These are phyloP conservation scores for Ceriops zippeliana DNA, from an alignment of 345 rosid genomes.

Conservation along the genomic window DNA sequence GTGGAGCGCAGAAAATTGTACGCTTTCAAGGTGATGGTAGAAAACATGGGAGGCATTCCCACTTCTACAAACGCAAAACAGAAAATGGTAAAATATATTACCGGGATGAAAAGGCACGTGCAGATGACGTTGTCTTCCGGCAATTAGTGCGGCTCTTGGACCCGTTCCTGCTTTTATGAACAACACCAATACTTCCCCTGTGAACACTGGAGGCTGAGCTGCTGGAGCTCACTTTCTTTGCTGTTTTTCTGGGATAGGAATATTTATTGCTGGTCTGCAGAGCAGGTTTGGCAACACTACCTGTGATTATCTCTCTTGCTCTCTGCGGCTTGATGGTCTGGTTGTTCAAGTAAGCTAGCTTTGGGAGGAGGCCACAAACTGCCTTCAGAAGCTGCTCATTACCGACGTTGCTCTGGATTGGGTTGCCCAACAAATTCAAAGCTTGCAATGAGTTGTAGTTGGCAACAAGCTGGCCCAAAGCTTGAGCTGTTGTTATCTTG, in stretches of 20 bases:
- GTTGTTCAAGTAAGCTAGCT: constrained; percentile 78
- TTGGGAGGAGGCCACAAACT: constrained; percentile 68
- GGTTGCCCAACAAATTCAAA: constrained; percentile 77
- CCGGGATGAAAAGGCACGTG: constrained; percentile 28
- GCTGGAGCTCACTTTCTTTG: constrained; percentile 33
- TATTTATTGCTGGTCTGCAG: constrained; percentile 40
- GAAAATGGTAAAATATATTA: background rate
- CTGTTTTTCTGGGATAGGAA: constrained; percentile 38
- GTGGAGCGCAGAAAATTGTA: background rate
- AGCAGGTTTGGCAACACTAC: constrained; percentile 78
- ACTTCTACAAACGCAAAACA: background rate
- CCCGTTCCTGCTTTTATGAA: constrained; percentile 29
- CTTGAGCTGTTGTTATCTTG: constrained; percentile 82
- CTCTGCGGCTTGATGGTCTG: constrained; percentile 68
- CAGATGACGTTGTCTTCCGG: constrained; percentile 23
- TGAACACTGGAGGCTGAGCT: constrained; percentile 27
- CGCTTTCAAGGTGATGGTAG: background rate
- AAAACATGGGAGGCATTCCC: background rate
- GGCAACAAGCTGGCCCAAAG: constrained; percentile 87
- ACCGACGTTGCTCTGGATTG: constrained; percentile 65
- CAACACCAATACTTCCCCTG: constrained; percentile 19
- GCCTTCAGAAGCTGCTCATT: constrained; percentile 83
- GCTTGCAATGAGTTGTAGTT: constrained; percentile 79
- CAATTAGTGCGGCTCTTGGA: constrained; percentile 38
- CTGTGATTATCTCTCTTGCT: constrained; percentile 65